Conservation (phyloP, 2,329 filamentous ascomycete species). For the Aspergillus proliferans region DNA sequence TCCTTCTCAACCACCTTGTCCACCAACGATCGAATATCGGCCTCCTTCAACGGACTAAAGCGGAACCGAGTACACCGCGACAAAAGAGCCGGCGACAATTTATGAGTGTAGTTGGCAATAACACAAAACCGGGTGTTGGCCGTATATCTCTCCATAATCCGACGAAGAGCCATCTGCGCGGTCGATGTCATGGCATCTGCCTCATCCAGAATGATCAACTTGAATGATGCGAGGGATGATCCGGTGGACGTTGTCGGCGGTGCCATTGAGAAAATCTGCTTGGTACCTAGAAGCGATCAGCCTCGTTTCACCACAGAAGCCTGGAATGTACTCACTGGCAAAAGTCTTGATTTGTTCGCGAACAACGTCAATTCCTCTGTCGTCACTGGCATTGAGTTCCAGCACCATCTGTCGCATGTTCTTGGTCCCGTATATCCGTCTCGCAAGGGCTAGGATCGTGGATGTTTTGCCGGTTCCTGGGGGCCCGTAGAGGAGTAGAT, state of each 20-base stretch:
- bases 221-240: constrained; percentile 65
- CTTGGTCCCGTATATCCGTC: constrained; percentile 82
- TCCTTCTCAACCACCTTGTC: constrained; percentile 88
- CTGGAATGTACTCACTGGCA: constrained; percentile 53
- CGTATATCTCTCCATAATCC: constrained; percentile 99
- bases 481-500: constrained; percentile 92
- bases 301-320: neutral
- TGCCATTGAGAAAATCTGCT: constrained; percentile 82
- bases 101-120: constrained; percentile 98
- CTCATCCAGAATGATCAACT: constrained; percentile 95
- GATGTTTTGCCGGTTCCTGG: constrained; percentile 97
- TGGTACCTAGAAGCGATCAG: constrained; percentile 51
- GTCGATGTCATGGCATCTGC: constrained; percentile 99
- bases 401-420: constrained; percentile 99
- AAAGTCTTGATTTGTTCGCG: constrained; percentile 99
- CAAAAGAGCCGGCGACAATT: constrained; percentile 84
- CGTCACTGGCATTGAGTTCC: constrained; percentile 94
- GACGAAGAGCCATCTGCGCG: constrained; percentile 90
- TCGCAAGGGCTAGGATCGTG: constrained; percentile 85
- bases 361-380: constrained; percentile 95
- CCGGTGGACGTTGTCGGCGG: constrained; percentile 39
- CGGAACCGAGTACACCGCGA: constrained; percentile 92
- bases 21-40: constrained; percentile 76
- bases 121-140: constrained; percentile 97
- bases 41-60: constrained; percentile 87